A percentile compares a stretch with the other conserved stretches of the same genome.
phyloP scores from a whole-genome alignment of 2,329 filamentous ascomycete species.

The Geoglossum cookeanum region DNA sequence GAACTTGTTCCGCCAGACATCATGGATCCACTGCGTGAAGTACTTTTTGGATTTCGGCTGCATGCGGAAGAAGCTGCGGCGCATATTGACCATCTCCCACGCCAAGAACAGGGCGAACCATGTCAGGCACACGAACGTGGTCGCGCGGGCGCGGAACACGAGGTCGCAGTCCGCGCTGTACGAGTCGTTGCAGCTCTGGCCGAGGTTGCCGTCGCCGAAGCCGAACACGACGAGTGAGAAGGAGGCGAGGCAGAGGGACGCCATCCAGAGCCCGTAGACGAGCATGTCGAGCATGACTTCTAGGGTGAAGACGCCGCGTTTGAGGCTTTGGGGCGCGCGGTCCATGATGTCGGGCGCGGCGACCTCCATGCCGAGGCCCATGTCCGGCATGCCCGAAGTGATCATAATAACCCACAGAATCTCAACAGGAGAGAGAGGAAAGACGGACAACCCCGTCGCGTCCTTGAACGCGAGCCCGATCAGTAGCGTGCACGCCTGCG shows the following conservation, averaged over 20 bases:
- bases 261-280: constrained; percentile 64
- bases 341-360: constrained; percentile 60
- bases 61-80: constrained; percentile 58
- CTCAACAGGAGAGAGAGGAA: constrained; percentile 67
- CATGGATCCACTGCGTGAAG: constrained; percentile 45
- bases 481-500: constrained; percentile 66
- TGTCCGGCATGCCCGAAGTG: constrained; percentile 71
- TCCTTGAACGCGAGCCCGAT: constrained; percentile 73
- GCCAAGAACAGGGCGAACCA: constrained; percentile 62
- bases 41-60: constrained; percentile 40
- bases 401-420: constrained; percentile 94
- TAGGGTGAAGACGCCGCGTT: constrained; percentile 54
- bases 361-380: constrained; percentile 65
- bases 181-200: constrained; percentile 37
- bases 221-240: constrained; percentile 49
- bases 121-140: constrained; percentile 54
- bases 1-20: constrained; percentile 56
- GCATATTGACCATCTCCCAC: constrained; percentile 59
- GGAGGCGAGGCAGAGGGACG: constrained; percentile 41
- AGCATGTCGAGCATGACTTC: constrained; percentile 65
- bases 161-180: constrained; percentile 37
- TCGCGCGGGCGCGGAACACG: constrained; percentile 53
- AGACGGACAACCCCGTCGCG: constrained; percentile 49
- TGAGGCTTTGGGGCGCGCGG: constrained; percentile 54
- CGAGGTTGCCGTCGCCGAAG: constrained; percentile 41